Evolutionary conservation across 257 asterid species (phyloP).

Genomic region (Primulina huaijiensis): DNA sequence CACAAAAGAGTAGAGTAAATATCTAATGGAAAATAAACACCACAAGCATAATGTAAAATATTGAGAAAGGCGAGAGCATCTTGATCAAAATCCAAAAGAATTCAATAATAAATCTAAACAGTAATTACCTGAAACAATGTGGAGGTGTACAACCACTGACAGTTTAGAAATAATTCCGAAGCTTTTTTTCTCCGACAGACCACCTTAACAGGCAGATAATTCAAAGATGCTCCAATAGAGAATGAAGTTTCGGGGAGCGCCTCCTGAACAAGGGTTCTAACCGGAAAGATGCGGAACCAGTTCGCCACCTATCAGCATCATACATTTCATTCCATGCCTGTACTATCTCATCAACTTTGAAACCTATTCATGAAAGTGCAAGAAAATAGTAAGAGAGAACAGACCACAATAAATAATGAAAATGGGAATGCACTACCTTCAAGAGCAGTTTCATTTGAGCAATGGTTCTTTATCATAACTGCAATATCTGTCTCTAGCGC

Average conservation of each 20-base stretch:
- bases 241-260: conserved; percentile 66
- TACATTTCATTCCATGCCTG: conserved; percentile 99
- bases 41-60: conserved; percentile 8
- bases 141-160: conserved; percentile 22
- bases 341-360: conserved; percentile 89
- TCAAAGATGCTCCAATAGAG: conserved; percentile 66
- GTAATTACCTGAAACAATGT: conserved; percentile 25
- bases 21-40: neutral
- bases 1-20: neutral
- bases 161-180: conserved; percentile 19
- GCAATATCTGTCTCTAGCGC: conserved; percentile 84
- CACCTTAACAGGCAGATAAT: conserved; percentile 23
- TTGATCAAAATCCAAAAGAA: neutral
- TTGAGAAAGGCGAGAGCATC: conserved; percentile 15
- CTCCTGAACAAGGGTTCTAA: conserved; percentile 81
- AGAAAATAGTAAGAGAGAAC: conserved; percentile 22
- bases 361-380: conserved; percentile 44
- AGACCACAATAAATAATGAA: conserved; percentile 12
- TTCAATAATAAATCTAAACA: neutral
- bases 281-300: conserved; percentile 60
- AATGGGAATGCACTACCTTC: conserved; percentile 48
- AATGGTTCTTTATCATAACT: conserved; percentile 91
- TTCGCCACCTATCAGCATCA: conserved; percentile 83
- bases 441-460: conserved; percentile 88
- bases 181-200: conserved; percentile 20